phyloP scores from a whole-genome alignment of 2,329 filamentous ascomycete genomes.

The Chaetomium sp. region DNA sequence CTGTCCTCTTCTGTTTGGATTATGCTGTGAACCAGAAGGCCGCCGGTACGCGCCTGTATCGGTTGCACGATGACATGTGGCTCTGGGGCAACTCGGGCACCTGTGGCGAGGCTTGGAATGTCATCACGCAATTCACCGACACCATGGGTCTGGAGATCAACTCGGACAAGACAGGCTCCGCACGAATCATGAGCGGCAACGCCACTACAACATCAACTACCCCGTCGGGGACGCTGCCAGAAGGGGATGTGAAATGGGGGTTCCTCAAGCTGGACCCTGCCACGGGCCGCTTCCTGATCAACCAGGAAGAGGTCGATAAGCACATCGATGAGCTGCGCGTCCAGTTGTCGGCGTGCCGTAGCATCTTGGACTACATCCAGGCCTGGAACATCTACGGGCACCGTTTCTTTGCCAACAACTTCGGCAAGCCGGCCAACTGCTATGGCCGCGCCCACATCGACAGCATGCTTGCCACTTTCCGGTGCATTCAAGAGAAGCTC shows the following conservation, averaged over 20 bases:
- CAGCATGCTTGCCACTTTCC: conserved; percentile 53
- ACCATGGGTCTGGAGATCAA: conserved; percentile 62
- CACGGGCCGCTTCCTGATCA: conserved; percentile 60
- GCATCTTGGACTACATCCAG: conserved; percentile 52
- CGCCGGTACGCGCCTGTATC: conserved; percentile 55
- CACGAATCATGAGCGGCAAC: conserved; percentile 41
- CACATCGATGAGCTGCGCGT: conserved; percentile 61
- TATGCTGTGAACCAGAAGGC: conserved; percentile 61
- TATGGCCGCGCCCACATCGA: conserved; percentile 56
- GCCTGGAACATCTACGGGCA: conserved; percentile 55
- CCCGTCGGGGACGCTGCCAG: conserved; percentile 45
- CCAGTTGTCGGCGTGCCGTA: conserved; percentile 57
- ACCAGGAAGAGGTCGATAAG: conserved; percentile 58
- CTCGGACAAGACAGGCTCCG: conserved; percentile 51
- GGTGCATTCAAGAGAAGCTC: conserved; percentile 48
- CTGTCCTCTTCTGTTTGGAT: conserved; percentile 63
- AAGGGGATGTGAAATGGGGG: conserved; percentile 55
- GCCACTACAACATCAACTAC: conserved; percentile 26
- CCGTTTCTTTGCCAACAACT: conserved; percentile 56
- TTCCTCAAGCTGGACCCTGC: conserved; percentile 58
- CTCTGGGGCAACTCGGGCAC: conserved; percentile 58
- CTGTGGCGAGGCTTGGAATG: conserved; percentile 57
- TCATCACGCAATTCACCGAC: conserved; percentile 56
- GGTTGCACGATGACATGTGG: conserved; percentile 67
- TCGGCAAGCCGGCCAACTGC: conserved; percentile 55